Conservation (phyloP, 2,329 filamentous ascomycete species). For the Ascochyta koolunga region DNA sequence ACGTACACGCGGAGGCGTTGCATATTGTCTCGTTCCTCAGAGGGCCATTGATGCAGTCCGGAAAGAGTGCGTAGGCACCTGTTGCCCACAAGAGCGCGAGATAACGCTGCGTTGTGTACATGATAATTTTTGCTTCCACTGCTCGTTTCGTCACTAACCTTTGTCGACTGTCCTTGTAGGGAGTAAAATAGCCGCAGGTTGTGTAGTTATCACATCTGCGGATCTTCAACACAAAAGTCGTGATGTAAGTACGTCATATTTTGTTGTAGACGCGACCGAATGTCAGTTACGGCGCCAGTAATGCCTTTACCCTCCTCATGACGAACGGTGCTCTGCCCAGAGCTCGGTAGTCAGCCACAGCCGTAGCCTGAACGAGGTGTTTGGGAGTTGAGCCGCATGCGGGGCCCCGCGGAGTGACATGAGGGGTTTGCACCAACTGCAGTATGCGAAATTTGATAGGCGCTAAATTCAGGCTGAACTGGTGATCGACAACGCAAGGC, state of each 20-base stretch:
- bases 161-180: conserved; percentile 17
- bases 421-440: conserved; percentile 26
- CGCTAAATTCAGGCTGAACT: conserved; percentile 30
- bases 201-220: neutral
- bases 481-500: conserved; percentile 3
- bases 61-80: conserved; percentile 47
- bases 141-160: neutral
- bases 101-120: conserved; percentile 18
- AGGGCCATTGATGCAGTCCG: conserved; percentile 60
- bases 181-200: conserved; percentile 26
- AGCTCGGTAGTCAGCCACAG: conserved; percentile 13
- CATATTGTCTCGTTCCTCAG: conserved; percentile 59
- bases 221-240: conserved; percentile 9
- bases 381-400: conserved; percentile 15
- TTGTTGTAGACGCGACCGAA: conserved; percentile 5
- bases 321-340: conserved; percentile 2
- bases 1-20: conserved; percentile 49
- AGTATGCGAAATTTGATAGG: conserved; percentile 15
- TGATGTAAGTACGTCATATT: conserved; percentile 21
- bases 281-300: conserved; percentile 1
- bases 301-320: conserved; percentile 4
- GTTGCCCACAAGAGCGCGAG: conserved; percentile 14
- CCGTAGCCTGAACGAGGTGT: conserved; percentile 8
- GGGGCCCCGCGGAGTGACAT: conserved; percentile 22
- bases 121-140: neutral